These are phyloP conservation scores for Coriaria nepalensis DNA, from an alignment of 306 rosid genomes.

Conservation along the genomic window DNA sequence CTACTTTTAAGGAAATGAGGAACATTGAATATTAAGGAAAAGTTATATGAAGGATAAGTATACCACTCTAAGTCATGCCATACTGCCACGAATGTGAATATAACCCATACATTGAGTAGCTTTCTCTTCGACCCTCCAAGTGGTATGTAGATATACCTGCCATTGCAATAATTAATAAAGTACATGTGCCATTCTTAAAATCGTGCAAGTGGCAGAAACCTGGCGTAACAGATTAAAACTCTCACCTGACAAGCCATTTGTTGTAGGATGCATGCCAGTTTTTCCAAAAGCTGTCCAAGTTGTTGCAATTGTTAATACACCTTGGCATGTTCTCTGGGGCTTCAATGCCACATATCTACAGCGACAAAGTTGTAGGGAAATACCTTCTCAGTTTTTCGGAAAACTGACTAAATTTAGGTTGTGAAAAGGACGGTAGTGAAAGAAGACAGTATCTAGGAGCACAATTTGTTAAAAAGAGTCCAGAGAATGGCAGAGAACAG, in stretches of 20 bases:
- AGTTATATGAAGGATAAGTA: conserved; percentile 8
- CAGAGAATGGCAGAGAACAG: not conserved
- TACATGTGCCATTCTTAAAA: conserved; percentile 4
- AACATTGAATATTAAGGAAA: conserved; percentile 11
- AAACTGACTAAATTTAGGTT: not conserved
- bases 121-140: conserved; percentile 76
- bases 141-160: conserved; percentile 88
- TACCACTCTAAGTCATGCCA: conserved; percentile 99
- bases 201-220: conserved; percentile 7
- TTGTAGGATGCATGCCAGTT: conserved; percentile 97
- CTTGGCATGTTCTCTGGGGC: conserved; percentile 92
- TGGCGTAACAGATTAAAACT: conserved; percentile 12
- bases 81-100: conserved; percentile 84
- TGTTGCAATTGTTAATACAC: conserved; percentile 83
- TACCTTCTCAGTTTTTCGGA: not conserved
- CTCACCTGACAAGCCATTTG: conserved; percentile 97
- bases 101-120: conserved; percentile 70
- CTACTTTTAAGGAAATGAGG: conserved; percentile 13
- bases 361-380: not conserved
- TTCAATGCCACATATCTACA: conserved; percentile 75
- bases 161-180: conserved; percentile 12
- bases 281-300: conserved; percentile 88
- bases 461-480: not conserved
- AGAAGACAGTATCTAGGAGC: not conserved
- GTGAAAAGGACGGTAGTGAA: no score